Percentiles rank a stretch among this genome's conserved stretches.
Evolutionary conservation across 441 rosid genomes (phyloP).

Genomic region (Omphalea diandra): DNA sequence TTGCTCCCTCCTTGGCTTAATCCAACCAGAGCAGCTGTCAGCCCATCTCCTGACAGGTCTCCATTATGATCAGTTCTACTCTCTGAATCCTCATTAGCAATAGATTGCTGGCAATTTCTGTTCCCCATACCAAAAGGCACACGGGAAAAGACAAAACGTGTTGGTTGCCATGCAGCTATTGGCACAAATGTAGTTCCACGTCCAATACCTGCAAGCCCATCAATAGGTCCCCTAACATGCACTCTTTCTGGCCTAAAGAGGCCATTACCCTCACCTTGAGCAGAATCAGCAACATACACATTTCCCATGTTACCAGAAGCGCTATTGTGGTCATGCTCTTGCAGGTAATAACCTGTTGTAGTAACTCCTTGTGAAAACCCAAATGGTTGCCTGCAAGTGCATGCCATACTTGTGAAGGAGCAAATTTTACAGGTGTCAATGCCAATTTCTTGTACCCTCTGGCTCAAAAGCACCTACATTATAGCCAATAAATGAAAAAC

Average conservation of each 20-base stretch:
- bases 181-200: slow-evolving; percentile 84
- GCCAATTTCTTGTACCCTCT: slow-evolving; percentile 83
- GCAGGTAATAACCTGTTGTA: slow-evolving; percentile 59
- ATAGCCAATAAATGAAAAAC: slow-evolving; percentile 28
- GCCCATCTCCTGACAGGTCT: slow-evolving; percentile 76
- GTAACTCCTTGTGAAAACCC: slow-evolving; percentile 60
- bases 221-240: slow-evolving; percentile 83
- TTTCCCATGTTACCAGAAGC: slow-evolving; percentile 56
- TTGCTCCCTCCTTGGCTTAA: slow-evolving; percentile 71
- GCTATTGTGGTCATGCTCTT: slow-evolving; percentile 64
- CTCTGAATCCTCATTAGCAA: slow-evolving; percentile 80
- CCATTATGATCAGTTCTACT: slow-evolving; percentile 71
- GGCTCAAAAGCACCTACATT: slow-evolving; percentile 85
- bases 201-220: slow-evolving; percentile 98
- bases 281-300: slow-evolving; percentile 65
- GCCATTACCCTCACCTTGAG: slow-evolving; percentile 77
- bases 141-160: slow-evolving; percentile 90
- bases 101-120: slow-evolving; percentile 78
- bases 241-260: slow-evolving; percentile 81
- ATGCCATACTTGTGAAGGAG: slow-evolving; percentile 64
- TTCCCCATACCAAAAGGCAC: slow-evolving; percentile 72
- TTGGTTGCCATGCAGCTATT: slow-evolving; percentile 79
- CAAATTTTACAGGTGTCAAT: slow-evolving; percentile 91
- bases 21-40: slow-evolving; percentile 91
- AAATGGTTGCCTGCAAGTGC: slow-evolving; percentile 82